phyloP scores from a whole-genome alignment of 306 rosid species.

The Quillaja saponaria region DNA sequence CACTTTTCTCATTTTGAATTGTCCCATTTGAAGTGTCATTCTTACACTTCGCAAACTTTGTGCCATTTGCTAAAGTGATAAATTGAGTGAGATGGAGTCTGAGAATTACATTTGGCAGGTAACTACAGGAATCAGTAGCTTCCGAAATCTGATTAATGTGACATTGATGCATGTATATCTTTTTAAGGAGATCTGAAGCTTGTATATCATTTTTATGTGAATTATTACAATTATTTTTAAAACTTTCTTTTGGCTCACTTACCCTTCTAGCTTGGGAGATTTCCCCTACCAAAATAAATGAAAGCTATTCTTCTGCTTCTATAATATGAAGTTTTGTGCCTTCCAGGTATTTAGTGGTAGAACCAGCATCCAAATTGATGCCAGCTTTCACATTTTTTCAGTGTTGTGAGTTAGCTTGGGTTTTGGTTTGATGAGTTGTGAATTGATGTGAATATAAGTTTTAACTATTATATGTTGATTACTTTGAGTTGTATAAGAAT shows the following conservation, averaged over 20 bases:
- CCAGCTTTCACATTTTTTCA: too few relatives aligned
- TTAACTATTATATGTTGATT: neutral
- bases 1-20: too few relatives aligned
- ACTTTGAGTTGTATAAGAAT: neutral
- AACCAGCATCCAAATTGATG: too few relatives aligned
- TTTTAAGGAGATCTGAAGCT: neutral
- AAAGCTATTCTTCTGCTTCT: neutral
- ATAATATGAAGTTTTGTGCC: too few relatives aligned
- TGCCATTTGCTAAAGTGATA: too few relatives aligned
- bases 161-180: conserved; percentile 1
- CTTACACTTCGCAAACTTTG: too few relatives aligned
- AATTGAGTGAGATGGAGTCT: too few relatives aligned
- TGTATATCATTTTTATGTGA: neutral
- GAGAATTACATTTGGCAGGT: too few relatives aligned
- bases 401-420: neutral
- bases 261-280: neutral
- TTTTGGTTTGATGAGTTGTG: neutral
- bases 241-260: neutral
- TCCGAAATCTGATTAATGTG: neutral
- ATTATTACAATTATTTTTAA: neutral
- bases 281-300: neutral
- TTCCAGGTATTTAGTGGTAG: neutral
- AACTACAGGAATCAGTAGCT: neutral
- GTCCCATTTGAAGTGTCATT: too few relatives aligned
- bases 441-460: neutral